Evolutionary conservation across 2,329 filamentous ascomycete species (phyloP).

Genomic region (Trichoderma brevicompactum): DNA sequence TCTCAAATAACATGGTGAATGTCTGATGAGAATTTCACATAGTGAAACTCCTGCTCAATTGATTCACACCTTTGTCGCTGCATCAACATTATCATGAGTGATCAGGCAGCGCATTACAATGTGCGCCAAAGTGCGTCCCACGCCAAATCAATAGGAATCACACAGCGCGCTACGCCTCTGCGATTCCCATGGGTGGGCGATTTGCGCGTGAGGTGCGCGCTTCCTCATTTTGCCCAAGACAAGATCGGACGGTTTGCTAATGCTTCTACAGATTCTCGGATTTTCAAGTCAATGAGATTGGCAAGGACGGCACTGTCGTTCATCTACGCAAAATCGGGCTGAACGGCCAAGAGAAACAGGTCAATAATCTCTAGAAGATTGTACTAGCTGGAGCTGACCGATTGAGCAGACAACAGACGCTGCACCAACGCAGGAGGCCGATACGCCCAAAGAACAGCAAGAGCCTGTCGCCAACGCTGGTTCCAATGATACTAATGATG

Average conservation of each 20-base stretch:
- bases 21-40: slow-evolving; percentile 23
- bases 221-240: background rate
- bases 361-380: background rate
- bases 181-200: slow-evolving; percentile 47
- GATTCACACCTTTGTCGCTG: background rate
- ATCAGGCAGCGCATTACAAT: slow-evolving; percentile 37
- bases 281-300: slow-evolving; percentile 90
- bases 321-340: slow-evolving; percentile 63
- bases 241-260: background rate
- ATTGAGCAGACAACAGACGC: slow-evolving; percentile 7
- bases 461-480: slow-evolving; percentile 27
- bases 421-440: background rate
- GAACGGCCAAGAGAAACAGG: slow-evolving; percentile 28
- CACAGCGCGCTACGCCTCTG: slow-evolving; percentile 46
- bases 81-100: slow-evolving; percentile 37
- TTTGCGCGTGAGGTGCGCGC: slow-evolving; percentile 44
- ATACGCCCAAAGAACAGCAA: slow-evolving; percentile 31
- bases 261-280: slow-evolving; percentile 72
- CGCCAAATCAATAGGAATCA: slow-evolving; percentile 46
- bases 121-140: slow-evolving; percentile 42
- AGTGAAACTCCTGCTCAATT: slow-evolving; percentile 3
- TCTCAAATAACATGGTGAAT: slow-evolving; percentile 2
- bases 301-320: slow-evolving; percentile 73
- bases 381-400: background rate
- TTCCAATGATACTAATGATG: slow-evolving; percentile 33